Base-by-base conservation (phyloP, 345 rosid species). In the Pugionium cornutum region DNA sequence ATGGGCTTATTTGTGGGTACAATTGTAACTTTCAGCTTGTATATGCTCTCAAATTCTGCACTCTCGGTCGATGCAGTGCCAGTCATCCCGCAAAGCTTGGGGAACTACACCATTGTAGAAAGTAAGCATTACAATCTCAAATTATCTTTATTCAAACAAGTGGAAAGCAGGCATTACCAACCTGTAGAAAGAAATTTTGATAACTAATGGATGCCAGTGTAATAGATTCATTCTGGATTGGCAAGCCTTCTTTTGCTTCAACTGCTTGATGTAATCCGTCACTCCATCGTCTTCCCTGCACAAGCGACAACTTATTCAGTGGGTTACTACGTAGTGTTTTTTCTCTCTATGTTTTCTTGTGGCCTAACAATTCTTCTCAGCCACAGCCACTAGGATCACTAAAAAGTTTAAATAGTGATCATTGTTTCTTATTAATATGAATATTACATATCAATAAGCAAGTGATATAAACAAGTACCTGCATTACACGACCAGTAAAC, bases 231-330 rank as follows among this genome's bases (percentile, higher is more conserved):
- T 89, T 89, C 78, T 92, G 98, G 78, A 92, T 89, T 41, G 98
- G 98, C 82, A 92, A 79, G 46, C 80, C 86, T 80, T 92, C 97
- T 82, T 92, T 92, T 53, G 98, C 98, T 81, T 92, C 98, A 75
- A 92, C 98, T 62, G 98, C 98, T 88, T 92, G 98, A 76, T 92
- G 98, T 79, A 92, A 94, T 64, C 98, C 98, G 77, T 92, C 98
- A 77, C 98, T 92, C 98, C 98, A 92, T 73, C 98, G 83, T 65
- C 98, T 83, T 34, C 98, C 98, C 98, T 92, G 69, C 56, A 58
- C 60, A 48, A 44, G 45, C 66, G 58, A 71, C 34, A 18, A 66
- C 9, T 52, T 55, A 53, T 30, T 66, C 63, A 49, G 36, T 50
- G 63, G 61, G n/a, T 31, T 34, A 32, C 58, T 33, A 46, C 44